These are phyloP conservation scores for Endocladia muricata DNA, from an alignment of 31 red algal species.

Conservation along the genomic window DNA sequence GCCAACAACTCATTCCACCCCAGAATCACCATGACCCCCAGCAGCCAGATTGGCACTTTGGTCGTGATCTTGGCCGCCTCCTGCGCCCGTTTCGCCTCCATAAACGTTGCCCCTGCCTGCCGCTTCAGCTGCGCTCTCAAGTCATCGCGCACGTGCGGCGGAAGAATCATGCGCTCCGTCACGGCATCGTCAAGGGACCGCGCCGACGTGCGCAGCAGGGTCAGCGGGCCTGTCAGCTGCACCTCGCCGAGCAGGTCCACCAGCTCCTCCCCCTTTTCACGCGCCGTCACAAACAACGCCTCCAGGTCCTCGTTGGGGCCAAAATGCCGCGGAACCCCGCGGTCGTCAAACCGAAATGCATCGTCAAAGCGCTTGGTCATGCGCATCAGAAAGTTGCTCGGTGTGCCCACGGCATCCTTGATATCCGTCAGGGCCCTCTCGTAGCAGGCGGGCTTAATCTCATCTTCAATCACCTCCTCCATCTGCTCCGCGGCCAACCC, in stretches of 20 bases:
- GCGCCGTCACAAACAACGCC: slow-evolving; percentile 60
- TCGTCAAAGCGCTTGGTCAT: slow-evolving; percentile 90
- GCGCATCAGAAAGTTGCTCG: slow-evolving; percentile 57
- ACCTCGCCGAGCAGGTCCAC: slow-evolving; percentile 60
- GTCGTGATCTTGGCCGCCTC: slow-evolving; percentile 82
- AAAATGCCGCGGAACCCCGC: slow-evolving; percentile 86
- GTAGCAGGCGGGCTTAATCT: slow-evolving; percentile 43
- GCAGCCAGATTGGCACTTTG: slow-evolving; percentile 75
- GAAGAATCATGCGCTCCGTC: slow-evolving; percentile 14
- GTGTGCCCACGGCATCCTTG: slow-evolving; percentile 60
- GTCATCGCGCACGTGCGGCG: slow-evolving; percentile 21
- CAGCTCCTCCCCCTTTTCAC: slow-evolving; percentile 59
- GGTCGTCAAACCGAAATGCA: slow-evolving; percentile 90
- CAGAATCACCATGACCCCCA: slow-evolving; percentile 69
- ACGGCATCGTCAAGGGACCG: slow-evolving; percentile 4
- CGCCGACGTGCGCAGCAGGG: not conserved
- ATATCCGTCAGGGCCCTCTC: slow-evolving; percentile 31
- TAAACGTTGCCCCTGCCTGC: slow-evolving; percentile 68
- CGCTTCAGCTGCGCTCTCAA: slow-evolving; percentile 73
- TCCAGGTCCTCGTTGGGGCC: slow-evolving; percentile 87
- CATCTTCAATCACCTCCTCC: slow-evolving; percentile 35
- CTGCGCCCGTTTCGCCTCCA: slow-evolving; percentile 95
- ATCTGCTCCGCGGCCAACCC: slow-evolving; percentile 19
- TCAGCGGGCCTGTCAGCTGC: slow-evolving; percentile 36
- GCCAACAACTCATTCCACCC: slow-evolving; percentile 93